Conservation (phyloP, 768 basidiomycete genomes). For the Cyclocybe cylindracea region DNA sequence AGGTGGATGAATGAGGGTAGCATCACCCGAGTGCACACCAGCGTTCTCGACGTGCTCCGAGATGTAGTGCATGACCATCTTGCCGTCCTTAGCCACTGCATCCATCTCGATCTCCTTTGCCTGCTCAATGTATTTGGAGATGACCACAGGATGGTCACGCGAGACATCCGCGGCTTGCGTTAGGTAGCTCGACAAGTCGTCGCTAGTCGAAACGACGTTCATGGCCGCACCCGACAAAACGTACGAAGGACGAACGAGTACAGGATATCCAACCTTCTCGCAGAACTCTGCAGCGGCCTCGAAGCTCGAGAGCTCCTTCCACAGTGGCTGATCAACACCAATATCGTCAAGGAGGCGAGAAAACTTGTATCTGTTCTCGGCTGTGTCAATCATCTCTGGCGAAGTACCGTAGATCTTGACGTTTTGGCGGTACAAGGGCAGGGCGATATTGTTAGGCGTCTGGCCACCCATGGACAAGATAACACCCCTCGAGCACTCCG, state of each 20-base stretch:
- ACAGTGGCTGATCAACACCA: slow-evolving; percentile 95
- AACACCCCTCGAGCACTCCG: slow-evolving; percentile 85
- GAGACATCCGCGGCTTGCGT: slow-evolving; percentile 96
- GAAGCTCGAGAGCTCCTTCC: slow-evolving; percentile 95
- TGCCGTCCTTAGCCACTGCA: slow-evolving; percentile 94
- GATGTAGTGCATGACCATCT: slow-evolving; percentile 99
- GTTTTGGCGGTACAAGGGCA: slow-evolving; percentile 94
- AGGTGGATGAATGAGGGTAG: slow-evolving; percentile 96
- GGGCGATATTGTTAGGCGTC: slow-evolving; percentile 97
- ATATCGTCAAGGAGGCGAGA: slow-evolving; percentile 97
- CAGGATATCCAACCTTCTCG: slow-evolving; percentile 90
- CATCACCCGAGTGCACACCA: slow-evolving; percentile 98
- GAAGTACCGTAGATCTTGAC: slow-evolving; percentile 99
- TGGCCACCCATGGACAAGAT: slow-evolving; percentile 99
- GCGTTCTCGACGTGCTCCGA: slow-evolving; percentile 99
- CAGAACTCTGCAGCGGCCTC: slow-evolving; percentile 90
- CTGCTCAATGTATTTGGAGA: slow-evolving; percentile 98
- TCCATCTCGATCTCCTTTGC: slow-evolving; percentile 99
- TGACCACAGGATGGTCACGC: slow-evolving; percentile 87
- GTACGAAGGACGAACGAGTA: slow-evolving; percentile 96
- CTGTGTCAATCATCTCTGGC: slow-evolving; percentile 99
- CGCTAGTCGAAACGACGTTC: slow-evolving; percentile 95
- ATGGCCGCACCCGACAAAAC: slow-evolving; percentile 99
- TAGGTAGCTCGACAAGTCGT: slow-evolving; percentile 90
- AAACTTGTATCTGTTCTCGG: slow-evolving; percentile 99